These are phyloP conservation scores for Chaetomium sp. DNA, from an alignment of 2,329 filamentous ascomycete species.

Conservation along the genomic window DNA sequence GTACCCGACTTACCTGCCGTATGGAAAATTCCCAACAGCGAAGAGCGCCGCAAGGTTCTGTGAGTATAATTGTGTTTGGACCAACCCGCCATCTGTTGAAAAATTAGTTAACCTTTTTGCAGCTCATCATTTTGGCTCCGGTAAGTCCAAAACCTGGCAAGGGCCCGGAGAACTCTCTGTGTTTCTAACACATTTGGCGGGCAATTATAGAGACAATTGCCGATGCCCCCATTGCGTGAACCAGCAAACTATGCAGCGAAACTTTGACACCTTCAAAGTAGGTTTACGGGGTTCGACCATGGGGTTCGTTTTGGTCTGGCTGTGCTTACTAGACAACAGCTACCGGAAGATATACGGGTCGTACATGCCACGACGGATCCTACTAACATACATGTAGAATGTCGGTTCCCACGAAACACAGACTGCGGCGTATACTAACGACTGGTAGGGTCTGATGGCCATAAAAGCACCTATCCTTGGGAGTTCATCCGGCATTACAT, in stretches of 20 bases:
- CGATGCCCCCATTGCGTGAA: constrained; percentile 69
- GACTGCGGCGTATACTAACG: constrained; percentile 36
- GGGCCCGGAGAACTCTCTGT: not conserved
- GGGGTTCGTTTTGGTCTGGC: constrained; percentile 8
- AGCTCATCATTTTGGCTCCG: constrained; percentile 32
- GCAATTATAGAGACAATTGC: constrained; percentile 65
- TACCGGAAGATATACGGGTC: constrained; percentile 48
- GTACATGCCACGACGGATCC: constrained; percentile 38
- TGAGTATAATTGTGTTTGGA: not conserved
- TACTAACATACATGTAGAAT: constrained; percentile 15
- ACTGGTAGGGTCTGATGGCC: constrained; percentile 63
- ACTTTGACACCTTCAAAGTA: constrained; percentile 68
- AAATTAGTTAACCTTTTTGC: not conserved
- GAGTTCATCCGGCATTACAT: constrained; percentile 59
- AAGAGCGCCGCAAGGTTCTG: not conserved
- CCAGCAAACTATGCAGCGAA: constrained; percentile 68
- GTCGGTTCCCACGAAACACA: not conserved
- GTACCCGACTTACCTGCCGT: not conserved
- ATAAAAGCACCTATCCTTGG: constrained; percentile 68
- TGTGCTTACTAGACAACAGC: constrained; percentile 43
- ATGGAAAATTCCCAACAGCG: not conserved
- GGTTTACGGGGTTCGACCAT: not conserved
- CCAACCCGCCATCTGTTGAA: not conserved
- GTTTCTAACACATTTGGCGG: not conserved
- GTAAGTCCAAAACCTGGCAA: constrained; percentile 22